A percentile compares a stretch with the other conserved stretches of the same genome.
phyloP scores from a whole-genome alignment of 1,284 basidiomycete genomes.

The Moesziomyces parantarcticus region DNA sequence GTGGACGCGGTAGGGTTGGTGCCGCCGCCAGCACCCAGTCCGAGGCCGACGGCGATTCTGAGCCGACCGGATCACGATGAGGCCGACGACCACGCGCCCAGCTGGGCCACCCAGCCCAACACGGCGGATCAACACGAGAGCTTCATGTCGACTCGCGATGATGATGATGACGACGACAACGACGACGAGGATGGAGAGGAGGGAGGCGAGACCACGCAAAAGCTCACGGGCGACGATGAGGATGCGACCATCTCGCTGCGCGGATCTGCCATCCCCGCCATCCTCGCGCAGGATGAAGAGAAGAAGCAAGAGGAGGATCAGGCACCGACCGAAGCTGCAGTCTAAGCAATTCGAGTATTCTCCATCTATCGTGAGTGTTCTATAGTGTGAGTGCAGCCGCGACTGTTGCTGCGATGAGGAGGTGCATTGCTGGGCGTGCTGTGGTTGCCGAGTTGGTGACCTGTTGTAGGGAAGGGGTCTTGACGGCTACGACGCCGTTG shows the following conservation, averaged over 20 bases:
- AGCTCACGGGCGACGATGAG: conserved; percentile 13
- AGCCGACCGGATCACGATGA: conserved; percentile 43
- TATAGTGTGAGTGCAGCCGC: background rate
- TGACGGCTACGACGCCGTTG: conserved; percentile 15
- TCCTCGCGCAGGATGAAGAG: background rate
- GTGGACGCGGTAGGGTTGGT: conserved; percentile 37
- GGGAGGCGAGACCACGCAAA: conserved; percentile 17
- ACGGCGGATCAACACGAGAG: conserved; percentile 4
- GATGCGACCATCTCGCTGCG: conserved; percentile 42
- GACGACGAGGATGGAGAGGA: conserved; percentile 10
- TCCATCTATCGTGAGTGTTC: too few species aligned
- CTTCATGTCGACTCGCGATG: conserved; percentile 4
- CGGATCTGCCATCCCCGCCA: conserved; percentile 5
- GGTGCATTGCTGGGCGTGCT: background rate
- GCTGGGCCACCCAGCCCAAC: conserved; percentile 11
- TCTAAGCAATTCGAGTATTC: too few species aligned
- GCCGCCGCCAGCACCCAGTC: conserved; percentile 47
- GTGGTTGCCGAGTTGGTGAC: background rate
- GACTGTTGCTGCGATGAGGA: background rate
- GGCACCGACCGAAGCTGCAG: too few species aligned
- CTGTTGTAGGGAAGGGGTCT: conserved; percentile 12
- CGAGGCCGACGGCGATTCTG: conserved; percentile 35
- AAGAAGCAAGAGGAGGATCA: too few species aligned
- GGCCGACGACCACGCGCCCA: conserved; percentile 26
- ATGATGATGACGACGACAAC: conserved; percentile 10